Percentiles rank a stretch among this genome's conserved stretches.
phyloP scores from a whole-genome alignment of 495 filamentous ascomycete genomes.

The Lindgomyces ingoldianus region DNA sequence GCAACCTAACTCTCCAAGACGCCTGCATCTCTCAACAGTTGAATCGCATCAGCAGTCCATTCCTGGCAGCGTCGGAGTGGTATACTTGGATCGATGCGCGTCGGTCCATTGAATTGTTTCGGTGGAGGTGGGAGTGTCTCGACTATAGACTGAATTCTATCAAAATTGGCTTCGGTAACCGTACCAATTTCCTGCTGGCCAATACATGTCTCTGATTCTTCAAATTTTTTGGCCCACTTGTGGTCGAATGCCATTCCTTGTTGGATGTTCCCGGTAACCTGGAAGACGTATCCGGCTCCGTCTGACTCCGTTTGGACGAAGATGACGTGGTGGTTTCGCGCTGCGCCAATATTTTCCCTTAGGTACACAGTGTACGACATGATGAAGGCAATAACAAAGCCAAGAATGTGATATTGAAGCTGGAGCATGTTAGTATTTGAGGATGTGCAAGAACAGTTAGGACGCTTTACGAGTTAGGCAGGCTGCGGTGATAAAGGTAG shows the following conservation, averaged over 20 bases:
- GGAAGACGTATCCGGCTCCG: conserved; percentile 15
- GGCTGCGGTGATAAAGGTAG: conserved; percentile 4
- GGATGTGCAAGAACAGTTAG: background rate
- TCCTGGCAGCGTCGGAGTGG: conserved; percentile 27
- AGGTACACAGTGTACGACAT: conserved; percentile 19
- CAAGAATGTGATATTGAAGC: conserved; percentile 2
- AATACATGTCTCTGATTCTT: conserved; percentile 1
- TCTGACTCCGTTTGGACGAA: conserved; percentile 20
- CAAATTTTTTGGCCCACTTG: background rate
- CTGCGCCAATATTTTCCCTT: background rate
- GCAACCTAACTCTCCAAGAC: conserved; percentile 11
- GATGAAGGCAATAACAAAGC: conserved; percentile 7
- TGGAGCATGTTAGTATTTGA: conserved; percentile 4
- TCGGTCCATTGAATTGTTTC: conserved; percentile 25
- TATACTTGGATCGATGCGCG: conserved; percentile 16
- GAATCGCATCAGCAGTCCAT: conserved; percentile 23
- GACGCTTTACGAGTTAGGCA: conserved; percentile 3
- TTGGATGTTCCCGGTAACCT: conserved; percentile 22
- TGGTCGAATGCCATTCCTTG: conserved; percentile 21
- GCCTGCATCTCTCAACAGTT: conserved; percentile 10
- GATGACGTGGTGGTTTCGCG: conserved; percentile 23
- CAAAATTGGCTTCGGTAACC: conserved; percentile 15
- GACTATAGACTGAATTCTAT: conserved; percentile 9
- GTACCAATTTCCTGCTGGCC: conserved; percentile 11
- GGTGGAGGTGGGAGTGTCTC: conserved; percentile 9